phyloP scores from a whole-genome alignment of 2,329 filamentous ascomycete genomes.

The Chaetomiaceae sp. region DNA sequence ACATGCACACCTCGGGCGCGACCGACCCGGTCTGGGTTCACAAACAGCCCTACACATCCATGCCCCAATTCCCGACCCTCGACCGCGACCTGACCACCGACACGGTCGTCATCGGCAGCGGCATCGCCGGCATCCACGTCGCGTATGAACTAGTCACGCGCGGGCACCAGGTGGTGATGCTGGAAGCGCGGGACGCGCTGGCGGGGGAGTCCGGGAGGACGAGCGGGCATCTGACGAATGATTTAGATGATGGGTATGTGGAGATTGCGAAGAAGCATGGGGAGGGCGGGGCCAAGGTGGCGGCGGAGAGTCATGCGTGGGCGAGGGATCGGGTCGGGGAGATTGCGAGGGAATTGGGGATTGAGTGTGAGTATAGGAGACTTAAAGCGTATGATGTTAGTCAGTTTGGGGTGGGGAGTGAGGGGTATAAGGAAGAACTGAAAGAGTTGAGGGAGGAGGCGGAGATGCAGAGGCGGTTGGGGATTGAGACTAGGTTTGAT shows the following conservation, averaged over 20 bases:
- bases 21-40: constrained; percentile 52
- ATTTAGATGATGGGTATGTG: constrained; percentile 50
- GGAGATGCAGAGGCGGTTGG: constrained; percentile 39
- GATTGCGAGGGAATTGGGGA: constrained; percentile 43
- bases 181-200: constrained; percentile 51
- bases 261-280: constrained; percentile 51
- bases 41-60: constrained; percentile 40
- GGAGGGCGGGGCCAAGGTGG: constrained; percentile 41
- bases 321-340: constrained; percentile 49
- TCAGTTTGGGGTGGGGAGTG: constrained; percentile 40
- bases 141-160: constrained; percentile 51
- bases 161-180: constrained; percentile 45
- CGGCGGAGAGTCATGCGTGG: constrained; percentile 52
- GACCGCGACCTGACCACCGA: constrained; percentile 42
- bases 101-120: constrained; percentile 48
- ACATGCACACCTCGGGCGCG: constrained; percentile 43
- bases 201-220: constrained; percentile 52
- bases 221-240: constrained; percentile 50
- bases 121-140: constrained; percentile 48
- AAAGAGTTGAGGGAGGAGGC: constrained; percentile 43
- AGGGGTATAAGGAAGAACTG: constrained; percentile 43
- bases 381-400: constrained; percentile 48
- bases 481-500: constrained; percentile 39
- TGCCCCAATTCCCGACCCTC: constrained; percentile 42
- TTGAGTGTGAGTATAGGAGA: constrained; percentile 53